These are phyloP conservation scores for Aspergillus novoparasiticus DNA, from an alignment of 2,329 filamentous ascomycete species.

Conservation along the genomic window DNA sequence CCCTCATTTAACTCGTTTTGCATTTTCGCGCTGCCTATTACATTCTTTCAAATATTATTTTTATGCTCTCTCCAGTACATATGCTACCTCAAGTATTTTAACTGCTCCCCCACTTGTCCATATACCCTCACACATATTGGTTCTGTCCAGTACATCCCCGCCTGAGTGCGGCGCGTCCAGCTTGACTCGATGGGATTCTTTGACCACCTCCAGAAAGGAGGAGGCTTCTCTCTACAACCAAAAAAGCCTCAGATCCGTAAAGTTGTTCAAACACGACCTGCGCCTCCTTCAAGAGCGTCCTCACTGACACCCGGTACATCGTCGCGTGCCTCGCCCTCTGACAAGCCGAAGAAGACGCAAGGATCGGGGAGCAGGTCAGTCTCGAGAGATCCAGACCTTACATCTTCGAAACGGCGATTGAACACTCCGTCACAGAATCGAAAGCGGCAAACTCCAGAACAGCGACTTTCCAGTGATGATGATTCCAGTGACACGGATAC, in stretches of 20 bases:
- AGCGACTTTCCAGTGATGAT: slow-evolving; percentile 43
- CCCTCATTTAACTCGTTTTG: slow-evolving; percentile 10
- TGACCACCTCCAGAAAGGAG: slow-evolving; percentile 49
- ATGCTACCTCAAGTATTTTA: slow-evolving; percentile 9
- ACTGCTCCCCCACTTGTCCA: slow-evolving; percentile 1
- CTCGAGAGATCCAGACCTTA: slow-evolving; percentile 32
- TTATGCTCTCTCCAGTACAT: slow-evolving; percentile 17
- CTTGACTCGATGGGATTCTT: slow-evolving; percentile 45
- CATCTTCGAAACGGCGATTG: slow-evolving; percentile 33
- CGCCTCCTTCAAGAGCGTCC: slow-evolving; percentile 30
- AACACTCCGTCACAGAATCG: slow-evolving; percentile 34
- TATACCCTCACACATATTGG: slow-evolving; percentile 11
- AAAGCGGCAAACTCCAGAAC: slow-evolving; percentile 43
- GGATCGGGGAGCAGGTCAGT: slow-evolving; percentile 31
- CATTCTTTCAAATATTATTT: slow-evolving; percentile 6
- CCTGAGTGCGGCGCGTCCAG: slow-evolving; percentile 11
- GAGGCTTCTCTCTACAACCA: slow-evolving; percentile 43
- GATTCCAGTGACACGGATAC: slow-evolving; percentile 46
- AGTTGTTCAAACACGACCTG: slow-evolving; percentile 41
- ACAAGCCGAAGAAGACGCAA: slow-evolving; percentile 27
- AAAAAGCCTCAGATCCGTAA: slow-evolving; percentile 47
- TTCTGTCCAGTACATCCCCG: slow-evolving; percentile 7
- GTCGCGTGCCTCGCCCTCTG: slow-evolving; percentile 24
- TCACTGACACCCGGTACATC: slow-evolving; percentile 26
- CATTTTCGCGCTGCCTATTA: slow-evolving; percentile 6